These are phyloP conservation scores for Brassica hybrid DNA, from an alignment of 441 rosid species.

Conservation along the genomic window DNA sequence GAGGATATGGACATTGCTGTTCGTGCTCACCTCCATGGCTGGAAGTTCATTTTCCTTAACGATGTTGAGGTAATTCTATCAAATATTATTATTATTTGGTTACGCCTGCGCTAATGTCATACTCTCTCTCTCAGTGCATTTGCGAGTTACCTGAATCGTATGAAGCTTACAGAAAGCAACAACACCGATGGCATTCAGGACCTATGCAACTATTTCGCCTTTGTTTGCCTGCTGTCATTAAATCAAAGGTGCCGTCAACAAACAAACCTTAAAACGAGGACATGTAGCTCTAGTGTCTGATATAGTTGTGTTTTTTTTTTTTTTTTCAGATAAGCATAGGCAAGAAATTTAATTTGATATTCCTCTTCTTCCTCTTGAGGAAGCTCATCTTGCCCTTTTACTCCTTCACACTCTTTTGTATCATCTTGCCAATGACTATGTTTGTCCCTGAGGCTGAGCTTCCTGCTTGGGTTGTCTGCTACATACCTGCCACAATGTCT, in stretches of 20 bases:
- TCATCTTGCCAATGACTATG: slow-evolving; percentile 96
- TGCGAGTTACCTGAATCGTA: slow-evolving; percentile 96
- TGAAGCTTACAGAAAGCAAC: slow-evolving; percentile 95
- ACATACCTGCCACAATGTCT: slow-evolving; percentile 96
- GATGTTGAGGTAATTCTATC: slow-evolving; percentile 71
- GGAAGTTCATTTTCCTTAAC: slow-evolving; percentile 88
- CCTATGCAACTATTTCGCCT: slow-evolving; percentile 97
- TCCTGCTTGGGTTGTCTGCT: slow-evolving; percentile 96
- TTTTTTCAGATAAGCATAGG: slow-evolving; percentile 68
- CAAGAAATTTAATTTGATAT: slow-evolving; percentile 91
- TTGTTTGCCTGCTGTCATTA: slow-evolving; percentile 71
- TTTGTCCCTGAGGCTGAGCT: slow-evolving; percentile 92
- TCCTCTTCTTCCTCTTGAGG: slow-evolving; percentile 87
- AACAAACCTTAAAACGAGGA: neutral
- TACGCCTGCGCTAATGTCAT: neutral
- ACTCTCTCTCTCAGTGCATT: slow-evolving; percentile 64
- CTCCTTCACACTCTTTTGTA: slow-evolving; percentile 95
- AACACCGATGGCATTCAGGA: slow-evolving; percentile 98
- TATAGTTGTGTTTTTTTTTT: slow-evolving; percentile 25
- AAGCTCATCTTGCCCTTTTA: slow-evolving; percentile 91
- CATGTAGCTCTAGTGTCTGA: neutral
- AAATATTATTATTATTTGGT: neutral
- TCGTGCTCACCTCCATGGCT: slow-evolving; percentile 90
- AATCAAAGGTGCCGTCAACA: slow-evolving; percentile 80
- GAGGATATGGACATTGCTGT: slow-evolving; percentile 99